These are phyloP conservation scores for Pistacia vera DNA, from an alignment of 345 rosid species.

Conservation along the genomic window DNA sequence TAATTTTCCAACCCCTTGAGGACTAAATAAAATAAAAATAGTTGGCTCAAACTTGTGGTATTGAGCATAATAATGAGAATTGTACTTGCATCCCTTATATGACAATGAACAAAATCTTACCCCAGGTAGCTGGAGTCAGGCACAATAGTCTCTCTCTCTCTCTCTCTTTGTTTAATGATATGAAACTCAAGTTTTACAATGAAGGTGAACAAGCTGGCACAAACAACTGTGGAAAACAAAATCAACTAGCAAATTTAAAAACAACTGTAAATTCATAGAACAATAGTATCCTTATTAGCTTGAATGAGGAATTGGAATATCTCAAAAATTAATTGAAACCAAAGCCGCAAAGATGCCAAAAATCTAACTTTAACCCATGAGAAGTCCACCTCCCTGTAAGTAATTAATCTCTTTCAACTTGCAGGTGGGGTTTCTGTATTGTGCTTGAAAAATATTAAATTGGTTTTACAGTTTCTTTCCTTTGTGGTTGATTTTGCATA, in stretches of 20 bases:
- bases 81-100: conserved; percentile 11
- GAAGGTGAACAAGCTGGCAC: no score
- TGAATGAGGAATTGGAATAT: not conserved
- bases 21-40: not conserved
- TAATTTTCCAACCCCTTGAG: not conserved
- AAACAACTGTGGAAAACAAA: no score
- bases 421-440: conserved; percentile 9
- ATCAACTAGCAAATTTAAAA: no score
- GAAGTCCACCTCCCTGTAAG: not conserved
- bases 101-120: not conserved
- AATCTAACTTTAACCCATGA: not conserved
- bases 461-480: conserved; percentile 2
- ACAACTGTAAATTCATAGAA: no score
- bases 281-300: not conserved
- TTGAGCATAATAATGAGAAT: not conserved
- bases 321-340: no score
- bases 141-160: not conserved
- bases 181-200: no score
- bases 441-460: not conserved
- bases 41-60: not conserved
- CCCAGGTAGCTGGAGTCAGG: not conserved
- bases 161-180: no score
- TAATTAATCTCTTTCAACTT: not conserved
- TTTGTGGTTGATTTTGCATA: conserved; percentile 16
- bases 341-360: not conserved